A percentile compares a stretch with the other conserved stretches of the same genome.
Conservation (phyloP, 108 stramenopile species). For the Chaetoceros tenuissimus region DNA sequence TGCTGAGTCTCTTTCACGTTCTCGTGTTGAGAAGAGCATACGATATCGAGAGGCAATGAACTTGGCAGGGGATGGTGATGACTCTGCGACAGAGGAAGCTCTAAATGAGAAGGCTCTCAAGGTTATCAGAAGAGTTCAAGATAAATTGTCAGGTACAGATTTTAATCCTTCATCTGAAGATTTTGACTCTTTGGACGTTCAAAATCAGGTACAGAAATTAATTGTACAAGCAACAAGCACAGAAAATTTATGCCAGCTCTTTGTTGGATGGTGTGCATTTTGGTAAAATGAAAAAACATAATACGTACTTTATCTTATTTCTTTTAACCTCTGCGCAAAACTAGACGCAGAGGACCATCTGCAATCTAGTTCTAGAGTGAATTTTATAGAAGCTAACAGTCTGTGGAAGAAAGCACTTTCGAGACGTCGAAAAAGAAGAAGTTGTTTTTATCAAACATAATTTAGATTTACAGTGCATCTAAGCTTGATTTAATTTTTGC, state of each 20-base stretch:
- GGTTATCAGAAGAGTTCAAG: constrained; percentile 93
- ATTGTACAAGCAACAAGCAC: constrained; percentile 92
- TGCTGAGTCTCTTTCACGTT: constrained; percentile 47
- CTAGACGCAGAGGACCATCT: no score
- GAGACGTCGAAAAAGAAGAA: no score
- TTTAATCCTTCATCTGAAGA: constrained; percentile 54
- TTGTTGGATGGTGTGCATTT: constrained; percentile 97
- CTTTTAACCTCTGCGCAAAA: no score
- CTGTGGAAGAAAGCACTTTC: no score
- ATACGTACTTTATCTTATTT: no score
- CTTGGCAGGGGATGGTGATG: constrained; percentile 46
- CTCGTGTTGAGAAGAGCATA: constrained; percentile 58
- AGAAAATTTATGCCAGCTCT: constrained; percentile 93
- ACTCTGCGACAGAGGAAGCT: constrained; percentile 54
- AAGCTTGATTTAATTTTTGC: constrained; percentile 45
- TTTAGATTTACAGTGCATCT: constrained; percentile 10
- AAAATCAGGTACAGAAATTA: constrained; percentile 94
- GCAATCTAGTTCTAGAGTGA: no score
- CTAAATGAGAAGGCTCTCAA: constrained; percentile 95
- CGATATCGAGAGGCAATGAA: constrained; percentile 58
- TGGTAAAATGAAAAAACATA: constrained; percentile 44
- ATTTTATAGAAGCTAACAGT: no score
- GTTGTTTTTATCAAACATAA: no score
- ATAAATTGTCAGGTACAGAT: constrained; percentile 95
- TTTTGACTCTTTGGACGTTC: constrained; percentile 66